phyloP scores from a whole-genome alignment of 768 basidiomycete genomes.

The Cubamyces lactineus region DNA sequence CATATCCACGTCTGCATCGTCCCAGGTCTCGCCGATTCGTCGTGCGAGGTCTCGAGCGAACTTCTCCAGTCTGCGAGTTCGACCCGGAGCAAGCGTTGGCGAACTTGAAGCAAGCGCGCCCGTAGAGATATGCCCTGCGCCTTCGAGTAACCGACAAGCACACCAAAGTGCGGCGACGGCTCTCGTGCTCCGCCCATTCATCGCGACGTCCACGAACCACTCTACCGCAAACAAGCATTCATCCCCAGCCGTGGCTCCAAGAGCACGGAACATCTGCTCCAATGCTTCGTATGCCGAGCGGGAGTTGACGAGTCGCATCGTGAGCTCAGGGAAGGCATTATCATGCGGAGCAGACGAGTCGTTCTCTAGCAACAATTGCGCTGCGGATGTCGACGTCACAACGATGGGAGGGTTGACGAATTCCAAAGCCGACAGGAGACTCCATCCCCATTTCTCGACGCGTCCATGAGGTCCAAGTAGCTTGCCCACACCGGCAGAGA shows the following conservation, averaged over 20 bases:
- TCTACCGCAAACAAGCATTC: slow-evolving; percentile 76
- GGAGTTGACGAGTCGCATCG: slow-evolving; percentile 58
- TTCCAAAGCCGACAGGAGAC: slow-evolving; percentile 79
- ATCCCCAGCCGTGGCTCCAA: slow-evolving; percentile 73
- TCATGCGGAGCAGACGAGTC: slow-evolving; percentile 41
- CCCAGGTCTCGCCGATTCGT: slow-evolving; percentile 74
- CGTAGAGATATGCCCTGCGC: slow-evolving; percentile 57
- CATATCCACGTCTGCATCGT: slow-evolving; percentile 43
- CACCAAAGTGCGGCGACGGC: slow-evolving; percentile 85
- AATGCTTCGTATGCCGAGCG: slow-evolving; percentile 56
- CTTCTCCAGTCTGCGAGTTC: slow-evolving; percentile 62
- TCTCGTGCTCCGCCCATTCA: slow-evolving; percentile 45
- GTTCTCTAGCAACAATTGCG: slow-evolving; percentile 60
- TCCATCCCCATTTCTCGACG: slow-evolving; percentile 93
- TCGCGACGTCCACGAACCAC: slow-evolving; percentile 70
- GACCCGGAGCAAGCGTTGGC: slow-evolving; percentile 2
- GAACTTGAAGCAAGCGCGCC: slow-evolving; percentile 31
- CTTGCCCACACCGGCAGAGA: slow-evolving; percentile 57
- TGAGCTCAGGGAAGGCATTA: slow-evolving; percentile 60
- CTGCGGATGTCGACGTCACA: slow-evolving; percentile 50
- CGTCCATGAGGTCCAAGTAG: slow-evolving; percentile 82
- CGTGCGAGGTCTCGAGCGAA: slow-evolving; percentile 64
- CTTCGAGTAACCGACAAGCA: slow-evolving; percentile 75
- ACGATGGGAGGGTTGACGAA: slow-evolving; percentile 59
- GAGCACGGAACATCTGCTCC: slow-evolving; percentile 69